Percentiles rank a stretch among this genome's conserved stretches.
phyloP scores from a whole-genome alignment of 2,329 filamentous ascomycete genomes.

The Dactylellina sp. region DNA sequence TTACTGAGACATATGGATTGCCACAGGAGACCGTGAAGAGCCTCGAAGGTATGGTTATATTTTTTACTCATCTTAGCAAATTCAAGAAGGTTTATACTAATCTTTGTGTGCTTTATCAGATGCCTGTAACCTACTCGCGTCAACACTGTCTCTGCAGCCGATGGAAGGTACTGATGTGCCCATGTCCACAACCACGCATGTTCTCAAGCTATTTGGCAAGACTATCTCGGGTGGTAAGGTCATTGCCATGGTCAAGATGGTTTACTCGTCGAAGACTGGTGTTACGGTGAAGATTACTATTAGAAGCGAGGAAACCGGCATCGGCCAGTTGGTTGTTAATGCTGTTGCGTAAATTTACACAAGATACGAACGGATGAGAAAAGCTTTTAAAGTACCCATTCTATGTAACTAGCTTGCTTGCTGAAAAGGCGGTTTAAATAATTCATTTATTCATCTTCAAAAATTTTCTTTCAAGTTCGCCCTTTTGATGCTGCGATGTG shows the following conservation, averaged over 20 bases:
- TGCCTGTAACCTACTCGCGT: conserved; percentile 89
- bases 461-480: neutral
- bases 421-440: neutral
- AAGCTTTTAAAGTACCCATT: conserved; percentile 10
- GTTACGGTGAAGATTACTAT: conserved; percentile 96
- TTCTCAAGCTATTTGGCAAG: conserved; percentile 95
- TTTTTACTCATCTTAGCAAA: neutral
- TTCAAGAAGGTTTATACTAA: conserved; percentile 39
- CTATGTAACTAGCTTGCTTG: conserved; percentile 8
- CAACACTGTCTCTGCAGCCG: conserved; percentile 88
- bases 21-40: conserved; percentile 89
- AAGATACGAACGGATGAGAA: neutral
- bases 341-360: conserved; percentile 48
- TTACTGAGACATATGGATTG: conserved; percentile 79
- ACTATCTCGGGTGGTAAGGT: conserved; percentile 90
- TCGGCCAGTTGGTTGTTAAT: conserved; percentile 84
- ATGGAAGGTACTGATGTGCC: conserved; percentile 94
- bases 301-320: conserved; percentile 89
- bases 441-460: too few species aligned
- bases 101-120: conserved; percentile 69
- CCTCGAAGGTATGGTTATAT: conserved; percentile 78
- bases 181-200: conserved; percentile 88
- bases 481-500: neutral
- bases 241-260: conserved; percentile 89
- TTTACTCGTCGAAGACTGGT: conserved; percentile 88